phyloP scores from a whole-genome alignment of 1,139 yeast species.

The Arxiozyma telluris region DNA sequence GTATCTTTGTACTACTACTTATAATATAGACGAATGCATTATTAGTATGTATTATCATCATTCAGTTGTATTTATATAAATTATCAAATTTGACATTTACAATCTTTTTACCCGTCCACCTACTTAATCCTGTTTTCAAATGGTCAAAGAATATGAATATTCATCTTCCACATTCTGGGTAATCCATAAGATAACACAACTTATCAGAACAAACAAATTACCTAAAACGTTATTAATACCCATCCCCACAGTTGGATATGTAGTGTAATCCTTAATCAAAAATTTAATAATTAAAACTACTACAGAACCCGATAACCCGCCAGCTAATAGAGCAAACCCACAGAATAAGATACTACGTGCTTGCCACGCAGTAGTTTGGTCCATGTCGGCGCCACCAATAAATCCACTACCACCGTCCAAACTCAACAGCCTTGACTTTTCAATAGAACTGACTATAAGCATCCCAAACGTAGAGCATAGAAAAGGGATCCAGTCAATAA shows the following conservation, averaged over 20 bases:
- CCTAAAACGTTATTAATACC: conserved; percentile 83
- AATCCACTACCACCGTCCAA: conserved; percentile 22
- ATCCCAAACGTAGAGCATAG: conserved; percentile 84
- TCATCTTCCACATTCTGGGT: conserved; percentile 95
- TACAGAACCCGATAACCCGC: conserved; percentile 88
- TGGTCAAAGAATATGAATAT: conserved; percentile 80
- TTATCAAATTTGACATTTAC: not conserved
- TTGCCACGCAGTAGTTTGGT: conserved; percentile 71
- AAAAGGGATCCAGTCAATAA: conserved; percentile 92
- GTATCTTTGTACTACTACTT: not conserved
- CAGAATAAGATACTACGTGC: conserved; percentile 82
- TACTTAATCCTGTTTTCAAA: conserved; percentile 30
- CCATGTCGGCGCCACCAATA: conserved; percentile 16
- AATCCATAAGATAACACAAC: conserved; percentile 83
- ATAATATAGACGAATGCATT: not conserved
- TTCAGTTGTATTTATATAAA: too few species aligned
- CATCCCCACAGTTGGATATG: conserved; percentile 88
- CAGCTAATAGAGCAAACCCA: conserved; percentile 88
- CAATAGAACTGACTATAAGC: conserved; percentile 85
- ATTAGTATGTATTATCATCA: too few species aligned
- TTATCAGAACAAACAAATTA: conserved; percentile 71
- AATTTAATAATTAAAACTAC: conserved; percentile 82
- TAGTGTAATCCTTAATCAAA: conserved; percentile 60
- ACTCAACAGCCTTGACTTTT: conserved; percentile 61
- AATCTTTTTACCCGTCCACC: not conserved